These are phyloP conservation scores for Globisporangium acanthophoron DNA, from an alignment of 352 stramenopile genomes.

Conservation along the genomic window DNA sequence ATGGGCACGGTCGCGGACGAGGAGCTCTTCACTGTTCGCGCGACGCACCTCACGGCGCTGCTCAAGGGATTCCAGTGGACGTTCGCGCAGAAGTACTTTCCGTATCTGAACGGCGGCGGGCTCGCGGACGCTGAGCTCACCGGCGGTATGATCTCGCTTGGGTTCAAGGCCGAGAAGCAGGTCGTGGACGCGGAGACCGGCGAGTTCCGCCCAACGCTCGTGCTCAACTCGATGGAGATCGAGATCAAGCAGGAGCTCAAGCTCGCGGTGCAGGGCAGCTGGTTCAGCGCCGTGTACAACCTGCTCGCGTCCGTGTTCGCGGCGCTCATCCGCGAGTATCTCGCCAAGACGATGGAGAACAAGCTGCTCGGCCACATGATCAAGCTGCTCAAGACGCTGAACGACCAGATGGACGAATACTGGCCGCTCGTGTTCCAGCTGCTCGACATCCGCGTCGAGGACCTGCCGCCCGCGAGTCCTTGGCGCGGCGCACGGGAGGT, in stretches of 20 bases:
- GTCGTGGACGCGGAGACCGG: conserved; percentile 48
- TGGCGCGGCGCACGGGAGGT: conserved; percentile 76
- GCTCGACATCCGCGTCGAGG: conserved; percentile 70
- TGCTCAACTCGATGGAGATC: conserved; percentile 79
- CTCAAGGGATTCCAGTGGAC: conserved; percentile 85
- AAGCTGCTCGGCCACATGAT: conserved; percentile 82
- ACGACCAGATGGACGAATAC: conserved; percentile 82
- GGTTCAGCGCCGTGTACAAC: conserved; percentile 86
- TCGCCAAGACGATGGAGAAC: conserved; percentile 80
- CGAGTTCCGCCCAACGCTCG: conserved; percentile 65
- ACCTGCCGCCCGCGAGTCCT: conserved; percentile 65
- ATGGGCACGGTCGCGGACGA: conserved; percentile 78
- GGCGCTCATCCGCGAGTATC: conserved; percentile 73
- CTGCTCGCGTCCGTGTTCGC: conserved; percentile 72
- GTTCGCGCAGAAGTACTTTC: conserved; percentile 82
- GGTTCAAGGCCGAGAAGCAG: conserved; percentile 79
- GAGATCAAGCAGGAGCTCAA: conserved; percentile 82
- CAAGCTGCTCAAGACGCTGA: conserved; percentile 74
- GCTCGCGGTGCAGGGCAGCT: conserved; percentile 75
- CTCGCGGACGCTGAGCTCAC: conserved; percentile 64
- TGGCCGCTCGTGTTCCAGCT: conserved; percentile 82
- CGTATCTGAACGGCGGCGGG: conserved; percentile 78
- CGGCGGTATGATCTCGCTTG: conserved; percentile 69
- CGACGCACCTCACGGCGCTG: conserved; percentile 65
- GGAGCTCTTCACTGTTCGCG: conserved; percentile 73